phyloP scores from a whole-genome alignment of 495 filamentous ascomycete genomes.

The Penicillium mononematosum region DNA sequence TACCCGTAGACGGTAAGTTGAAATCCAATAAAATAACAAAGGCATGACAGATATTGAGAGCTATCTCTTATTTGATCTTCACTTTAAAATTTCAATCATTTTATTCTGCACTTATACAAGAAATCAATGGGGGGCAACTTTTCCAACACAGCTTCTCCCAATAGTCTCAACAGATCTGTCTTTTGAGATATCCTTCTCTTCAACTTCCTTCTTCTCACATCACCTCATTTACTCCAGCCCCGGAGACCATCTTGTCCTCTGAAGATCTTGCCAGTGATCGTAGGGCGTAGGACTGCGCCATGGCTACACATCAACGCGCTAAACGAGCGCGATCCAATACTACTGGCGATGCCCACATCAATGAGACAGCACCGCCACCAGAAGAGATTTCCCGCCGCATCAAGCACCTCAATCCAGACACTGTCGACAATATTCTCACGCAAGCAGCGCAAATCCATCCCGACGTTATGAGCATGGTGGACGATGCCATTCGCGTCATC shows the following conservation, averaged over 20 bases:
- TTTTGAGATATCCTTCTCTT: background rate
- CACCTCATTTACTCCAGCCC: background rate
- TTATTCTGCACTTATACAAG: too few species aligned
- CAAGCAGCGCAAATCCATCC: background rate
- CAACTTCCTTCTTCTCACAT: background rate
- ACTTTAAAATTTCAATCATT: too few species aligned
- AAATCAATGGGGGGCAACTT: too few species aligned
- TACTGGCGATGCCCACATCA: background rate
- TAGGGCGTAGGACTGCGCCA: background rate
- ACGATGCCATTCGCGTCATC: background rate
- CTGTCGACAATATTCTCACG: background rate
- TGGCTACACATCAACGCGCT: background rate
- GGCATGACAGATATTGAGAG: too few species aligned
- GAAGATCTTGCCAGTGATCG: background rate
- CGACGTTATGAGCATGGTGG: background rate
- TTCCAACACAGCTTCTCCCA: too few species aligned
- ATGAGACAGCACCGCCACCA: background rate
- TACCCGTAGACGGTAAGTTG: too few species aligned
- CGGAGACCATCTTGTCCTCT: background rate
- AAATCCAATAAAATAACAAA: too few species aligned
- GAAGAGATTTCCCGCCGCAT: background rate
- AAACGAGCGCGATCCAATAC: constrained; percentile 3
- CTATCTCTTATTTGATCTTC: too few species aligned
- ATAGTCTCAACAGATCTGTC: too few species aligned
- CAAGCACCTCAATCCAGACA: background rate